Conservation (phyloP, 2,329 filamentous ascomycete genomes). For the Paecilomyces dactylethromorphus region DNA sequence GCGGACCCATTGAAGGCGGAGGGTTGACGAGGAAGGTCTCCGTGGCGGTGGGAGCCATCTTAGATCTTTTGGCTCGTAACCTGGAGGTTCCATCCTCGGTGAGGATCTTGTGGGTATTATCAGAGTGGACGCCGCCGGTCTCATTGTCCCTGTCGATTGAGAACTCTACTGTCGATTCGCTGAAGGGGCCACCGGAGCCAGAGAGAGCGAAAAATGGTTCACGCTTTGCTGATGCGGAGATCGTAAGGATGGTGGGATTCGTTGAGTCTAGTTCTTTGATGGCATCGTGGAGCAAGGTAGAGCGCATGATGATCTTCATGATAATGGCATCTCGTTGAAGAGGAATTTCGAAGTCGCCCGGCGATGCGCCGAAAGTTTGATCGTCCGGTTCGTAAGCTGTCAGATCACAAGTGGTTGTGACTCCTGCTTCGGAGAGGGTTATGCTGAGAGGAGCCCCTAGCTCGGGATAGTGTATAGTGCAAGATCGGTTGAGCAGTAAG, state of each 20-base stretch:
- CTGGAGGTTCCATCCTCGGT: constrained; percentile 30
- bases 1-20: constrained; percentile 51
- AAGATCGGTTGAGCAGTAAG: constrained; percentile 77
- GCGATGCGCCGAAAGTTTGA: constrained; percentile 46
- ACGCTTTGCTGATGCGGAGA: constrained; percentile 54
- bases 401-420: constrained; percentile 84
- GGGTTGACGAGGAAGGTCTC: constrained; percentile 50
- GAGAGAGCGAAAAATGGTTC: constrained; percentile 71
- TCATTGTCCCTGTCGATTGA: constrained; percentile 39
- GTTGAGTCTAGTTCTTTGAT: constrained; percentile 53
- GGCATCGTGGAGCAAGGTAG: constrained; percentile 45
- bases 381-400: constrained; percentile 78
- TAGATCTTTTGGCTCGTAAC: constrained; percentile 24
- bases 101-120: constrained; percentile 25
- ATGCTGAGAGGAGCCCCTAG: constrained; percentile 75
- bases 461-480: constrained; percentile 70
- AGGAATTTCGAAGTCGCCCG: constrained; percentile 56
- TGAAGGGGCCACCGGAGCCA: constrained; percentile 53
- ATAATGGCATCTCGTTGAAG: constrained; percentile 72
- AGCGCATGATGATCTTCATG: constrained; percentile 93
- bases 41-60: constrained; percentile 37
- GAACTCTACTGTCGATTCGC: constrained; percentile 56
- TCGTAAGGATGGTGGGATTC: constrained; percentile 64
- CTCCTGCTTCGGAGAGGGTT: constrained; percentile 75
- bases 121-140: constrained; percentile 14